Conservation (phyloP, 2,329 filamentous ascomycete genomes). For the Pseudogymnoascus sp. region DNA sequence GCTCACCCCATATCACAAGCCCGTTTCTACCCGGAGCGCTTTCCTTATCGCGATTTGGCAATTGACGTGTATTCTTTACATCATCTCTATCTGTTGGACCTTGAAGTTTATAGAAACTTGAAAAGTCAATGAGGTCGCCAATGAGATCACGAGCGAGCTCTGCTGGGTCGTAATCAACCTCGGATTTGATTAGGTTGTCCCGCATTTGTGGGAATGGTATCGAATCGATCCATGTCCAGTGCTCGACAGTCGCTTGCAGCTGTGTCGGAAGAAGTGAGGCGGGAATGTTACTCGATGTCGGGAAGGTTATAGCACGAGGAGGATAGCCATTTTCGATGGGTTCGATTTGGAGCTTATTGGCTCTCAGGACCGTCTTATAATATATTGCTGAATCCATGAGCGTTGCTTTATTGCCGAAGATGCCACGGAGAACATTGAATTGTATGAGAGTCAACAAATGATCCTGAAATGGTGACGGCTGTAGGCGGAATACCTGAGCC, state of each 20-base stretch:
- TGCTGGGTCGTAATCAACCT: slow-evolving; percentile 16
- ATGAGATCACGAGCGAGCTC: slow-evolving; percentile 19
- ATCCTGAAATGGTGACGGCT: background rate
- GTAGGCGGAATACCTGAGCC: background rate
- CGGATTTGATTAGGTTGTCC: slow-evolving; percentile 18
- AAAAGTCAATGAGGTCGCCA: slow-evolving; percentile 16
- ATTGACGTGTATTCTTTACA: background rate
- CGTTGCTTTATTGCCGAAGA: background rate
- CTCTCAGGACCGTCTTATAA: background rate
- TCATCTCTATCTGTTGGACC: background rate
- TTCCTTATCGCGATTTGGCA: slow-evolving; percentile 13
- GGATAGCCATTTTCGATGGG: background rate
- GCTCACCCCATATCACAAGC: slow-evolving; percentile 20
- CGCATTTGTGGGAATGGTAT: slow-evolving; percentile 14
- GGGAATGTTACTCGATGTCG: slow-evolving; percentile 8
- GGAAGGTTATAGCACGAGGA: background rate
- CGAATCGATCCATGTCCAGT: slow-evolving; percentile 16
- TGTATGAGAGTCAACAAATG: background rate
- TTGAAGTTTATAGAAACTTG: background rate
- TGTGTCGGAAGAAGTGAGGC: slow-evolving; percentile 13
- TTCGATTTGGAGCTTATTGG: background rate
- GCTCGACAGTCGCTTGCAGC: slow-evolving; percentile 12
- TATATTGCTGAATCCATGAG: background rate
- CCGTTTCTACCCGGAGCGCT: slow-evolving; percentile 14
- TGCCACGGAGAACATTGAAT: background rate